Percentiles rank a stretch among this genome's conserved stretches.
Conservation (phyloP, 225 moss, liverwort and hornwort species). For the Lunularia cruciata region DNA sequence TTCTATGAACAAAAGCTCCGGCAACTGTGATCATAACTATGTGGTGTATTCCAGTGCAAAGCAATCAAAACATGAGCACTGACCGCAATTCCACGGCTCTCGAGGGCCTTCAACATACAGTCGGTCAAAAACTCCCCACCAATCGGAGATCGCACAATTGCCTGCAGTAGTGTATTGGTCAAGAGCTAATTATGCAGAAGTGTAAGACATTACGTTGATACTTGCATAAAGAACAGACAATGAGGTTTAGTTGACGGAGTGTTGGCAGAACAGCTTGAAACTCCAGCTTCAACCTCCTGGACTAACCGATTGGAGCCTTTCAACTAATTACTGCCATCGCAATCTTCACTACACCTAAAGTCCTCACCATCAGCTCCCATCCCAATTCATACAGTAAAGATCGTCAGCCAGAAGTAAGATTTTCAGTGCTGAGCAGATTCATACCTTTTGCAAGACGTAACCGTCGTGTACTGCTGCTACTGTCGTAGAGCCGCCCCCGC, state of each 20-base stretch:
- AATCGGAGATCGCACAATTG: constrained; percentile 76
- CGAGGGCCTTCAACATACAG: constrained; percentile 78
- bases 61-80: constrained; percentile 19
- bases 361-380: no score
- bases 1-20: not conserved
- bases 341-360: no score
- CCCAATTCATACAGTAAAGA: no score
- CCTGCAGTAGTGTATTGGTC: constrained; percentile 32
- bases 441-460: constrained; percentile 92
- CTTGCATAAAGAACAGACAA: no score
- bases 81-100: constrained; percentile 64
- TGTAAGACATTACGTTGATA: not conserved
- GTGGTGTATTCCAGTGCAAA: not conserved
- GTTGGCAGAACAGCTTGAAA: no score
- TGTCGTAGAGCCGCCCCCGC: constrained; percentile 88
- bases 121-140: constrained; percentile 89
- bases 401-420: no score
- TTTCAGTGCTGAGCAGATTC: not conserved
- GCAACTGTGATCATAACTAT: not conserved
- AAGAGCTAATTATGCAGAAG: not conserved
- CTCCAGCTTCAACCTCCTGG: no score
- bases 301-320: no score
- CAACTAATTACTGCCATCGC: no score
- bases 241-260: no score
- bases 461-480: constrained; percentile 96